These are phyloP conservation scores for Gloeostereum incarnatum DNA, from an alignment of 768 basidiomycete species.

Conservation along the genomic window DNA sequence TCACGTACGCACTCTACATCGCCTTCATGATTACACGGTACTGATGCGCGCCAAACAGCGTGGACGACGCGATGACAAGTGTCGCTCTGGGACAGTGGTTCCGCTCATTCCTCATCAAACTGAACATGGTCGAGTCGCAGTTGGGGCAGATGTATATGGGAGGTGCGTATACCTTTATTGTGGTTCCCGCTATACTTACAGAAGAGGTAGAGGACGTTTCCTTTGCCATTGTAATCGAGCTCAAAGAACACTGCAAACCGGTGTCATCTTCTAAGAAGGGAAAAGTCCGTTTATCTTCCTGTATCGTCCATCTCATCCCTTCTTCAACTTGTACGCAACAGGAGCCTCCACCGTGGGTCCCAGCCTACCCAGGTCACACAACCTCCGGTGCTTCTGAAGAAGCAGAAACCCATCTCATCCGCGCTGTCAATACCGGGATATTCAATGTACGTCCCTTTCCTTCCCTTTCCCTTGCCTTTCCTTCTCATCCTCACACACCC, in stretches of 20 bases:
- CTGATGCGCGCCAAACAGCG: constrained; percentile 28
- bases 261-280: constrained; percentile 35
- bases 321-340: constrained; percentile 16
- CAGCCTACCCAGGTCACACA: constrained; percentile 60
- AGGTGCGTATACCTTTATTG: constrained; percentile 22
- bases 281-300: constrained; percentile 21
- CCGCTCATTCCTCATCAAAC: constrained; percentile 74
- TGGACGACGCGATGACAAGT: constrained; percentile 61
- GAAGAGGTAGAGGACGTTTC: constrained; percentile 62
- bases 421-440: constrained; percentile 78
- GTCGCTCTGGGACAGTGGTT: constrained; percentile 65
- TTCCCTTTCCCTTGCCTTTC: not conserved
- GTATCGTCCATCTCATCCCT: not conserved
- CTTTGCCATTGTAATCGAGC: constrained; percentile 78
- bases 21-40: not conserved
- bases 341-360: constrained; percentile 76
- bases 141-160: constrained; percentile 49
- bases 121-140: constrained; percentile 69
- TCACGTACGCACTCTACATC: constrained; percentile 31
- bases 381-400: constrained; percentile 55
- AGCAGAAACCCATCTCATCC: constrained; percentile 65
- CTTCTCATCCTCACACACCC: too few species aligned
- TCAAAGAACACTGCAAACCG: constrained; percentile 57
- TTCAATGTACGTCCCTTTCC: constrained; percentile 48
- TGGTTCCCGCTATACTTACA: not conserved